phyloP scores from a whole-genome alignment of 2,329 filamentous ascomycete species.

The Aspergillus latus region DNA sequence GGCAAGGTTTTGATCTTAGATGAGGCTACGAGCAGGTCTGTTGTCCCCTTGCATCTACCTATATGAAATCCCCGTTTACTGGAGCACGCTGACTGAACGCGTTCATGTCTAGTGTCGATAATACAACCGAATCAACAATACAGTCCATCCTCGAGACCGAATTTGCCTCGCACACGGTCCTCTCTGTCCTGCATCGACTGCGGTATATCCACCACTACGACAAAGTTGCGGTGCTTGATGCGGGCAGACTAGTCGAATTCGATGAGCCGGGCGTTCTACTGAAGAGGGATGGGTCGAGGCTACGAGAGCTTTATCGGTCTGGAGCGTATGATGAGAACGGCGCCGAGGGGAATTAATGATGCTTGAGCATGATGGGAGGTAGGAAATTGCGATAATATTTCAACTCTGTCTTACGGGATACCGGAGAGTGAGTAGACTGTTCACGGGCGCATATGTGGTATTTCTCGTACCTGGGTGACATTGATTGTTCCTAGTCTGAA shows the following conservation, averaged over 20 bases:
- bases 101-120: background rate
- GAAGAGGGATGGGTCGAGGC: background rate
- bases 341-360: background rate
- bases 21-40: constrained; percentile 18
- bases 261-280: background rate
- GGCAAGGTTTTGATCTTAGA: constrained; percentile 22
- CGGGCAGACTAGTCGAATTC: background rate
- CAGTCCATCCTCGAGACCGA: background rate
- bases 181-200: background rate
- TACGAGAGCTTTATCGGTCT: background rate
- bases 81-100: background rate
- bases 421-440: too few species aligned
- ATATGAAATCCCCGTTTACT: background rate
- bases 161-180: background rate
- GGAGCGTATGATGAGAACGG: background rate
- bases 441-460: too few species aligned
- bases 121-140: background rate
- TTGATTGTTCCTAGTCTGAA: too few species aligned
- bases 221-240: background rate
- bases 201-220: background rate
- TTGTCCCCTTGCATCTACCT: background rate
- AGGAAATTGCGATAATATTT: too few species aligned
- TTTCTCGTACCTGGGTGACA: too few species aligned
- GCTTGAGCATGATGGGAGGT: too few species aligned
- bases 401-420: too few species aligned